phyloP scores from a whole-genome alignment of 257 asterid genomes.

The Solanum medicagineum region DNA sequence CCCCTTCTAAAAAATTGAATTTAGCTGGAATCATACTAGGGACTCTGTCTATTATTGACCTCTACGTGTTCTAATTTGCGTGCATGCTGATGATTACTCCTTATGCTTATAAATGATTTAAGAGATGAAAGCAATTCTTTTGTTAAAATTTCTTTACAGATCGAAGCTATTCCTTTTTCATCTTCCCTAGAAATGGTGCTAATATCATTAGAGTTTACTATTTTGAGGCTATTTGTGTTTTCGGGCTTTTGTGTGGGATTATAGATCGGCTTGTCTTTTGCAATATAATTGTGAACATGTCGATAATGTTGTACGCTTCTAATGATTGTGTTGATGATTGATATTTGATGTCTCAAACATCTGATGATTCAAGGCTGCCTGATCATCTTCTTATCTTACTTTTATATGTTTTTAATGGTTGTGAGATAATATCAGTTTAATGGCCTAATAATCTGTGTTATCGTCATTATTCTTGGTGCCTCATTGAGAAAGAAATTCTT shows the following conservation, averaged over 20 bases:
- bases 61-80: background rate
- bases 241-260: background rate
- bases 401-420: background rate
- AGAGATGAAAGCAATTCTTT: background rate
- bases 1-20: background rate
- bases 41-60: background rate
- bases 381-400: background rate
- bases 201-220: background rate
- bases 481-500: background rate
- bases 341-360: background rate
- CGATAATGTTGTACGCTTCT: background rate
- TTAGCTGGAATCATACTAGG: background rate
- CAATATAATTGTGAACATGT: background rate
- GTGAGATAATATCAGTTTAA: background rate
- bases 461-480: background rate
- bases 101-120: background rate
- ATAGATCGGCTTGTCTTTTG: background rate
- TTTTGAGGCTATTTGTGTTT: background rate
- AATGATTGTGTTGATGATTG: background rate
- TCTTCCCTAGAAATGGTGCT: background rate
- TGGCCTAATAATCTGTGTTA: background rate
- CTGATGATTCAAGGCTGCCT: background rate
- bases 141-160: background rate
- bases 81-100: background rate
- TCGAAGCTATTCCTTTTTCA: background rate